Evolutionary conservation across 164 flowering plant species (phyloP), one percentile per base, ranked within the genome.

Genomic region (Brasenia schreberi): DNA sequence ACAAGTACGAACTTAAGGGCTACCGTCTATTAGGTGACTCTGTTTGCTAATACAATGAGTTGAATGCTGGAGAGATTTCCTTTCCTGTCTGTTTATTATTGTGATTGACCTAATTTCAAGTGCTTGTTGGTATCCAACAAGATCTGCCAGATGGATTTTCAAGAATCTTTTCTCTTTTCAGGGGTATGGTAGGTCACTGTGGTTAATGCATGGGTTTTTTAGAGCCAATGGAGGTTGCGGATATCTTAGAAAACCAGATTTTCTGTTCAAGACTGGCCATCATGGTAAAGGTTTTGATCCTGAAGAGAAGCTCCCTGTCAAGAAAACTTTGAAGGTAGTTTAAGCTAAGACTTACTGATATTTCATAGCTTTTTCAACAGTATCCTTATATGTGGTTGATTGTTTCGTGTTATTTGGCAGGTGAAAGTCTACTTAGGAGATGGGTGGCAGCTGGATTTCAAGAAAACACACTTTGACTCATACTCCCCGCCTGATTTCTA

Each of bases 201-300:
- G 87, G 85, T 69, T 84, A 76, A 84, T 84, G 87, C 87, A 84
- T 27, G 87, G 87, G 19, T 70, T 83, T 83, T 83, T 83, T 67
- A 78, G 81, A 68, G 83, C 85, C 17, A 83, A 83, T 66, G 85
- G 87, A 63, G 85, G 85, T 14, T 77, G 82, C 67, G 87, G 87
- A 3, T 81, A 81, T 72, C 80, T 84, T 56, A 84, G 80, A 66
- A 84, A 84, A 69, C 87, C 87, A 4, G 80, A 79, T 43, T 67
- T 82, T 70, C 65, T 82, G 14, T 66, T 80, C 27, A 63, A 69
- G 18, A 58, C 0, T 65, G 80, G 69, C 45, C 73, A 80, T 12
- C 10, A 72, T 66, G 64, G 68, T 60, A 73, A 74, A 43, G 77
- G 74, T 42, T 82, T 77, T 70, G 76, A 84, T 70, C 85, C 82